phyloP scores from a whole-genome alignment of 345 rosid genomes.

The Pugionium cornutum region DNA sequence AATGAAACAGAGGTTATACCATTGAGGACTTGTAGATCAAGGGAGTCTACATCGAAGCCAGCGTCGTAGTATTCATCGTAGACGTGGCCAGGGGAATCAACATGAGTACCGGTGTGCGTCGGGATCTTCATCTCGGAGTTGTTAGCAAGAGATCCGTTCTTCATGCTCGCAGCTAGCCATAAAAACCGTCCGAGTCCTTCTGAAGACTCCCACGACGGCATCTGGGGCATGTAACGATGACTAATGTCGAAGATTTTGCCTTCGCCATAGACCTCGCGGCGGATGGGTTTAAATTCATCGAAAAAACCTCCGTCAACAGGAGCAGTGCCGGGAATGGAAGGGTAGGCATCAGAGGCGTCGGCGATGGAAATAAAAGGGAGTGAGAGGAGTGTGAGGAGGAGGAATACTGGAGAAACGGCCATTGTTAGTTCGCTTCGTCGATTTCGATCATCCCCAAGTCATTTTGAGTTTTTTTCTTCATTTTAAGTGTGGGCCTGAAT shows the following conservation, averaged over 20 bases:
- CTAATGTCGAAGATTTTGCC: conserved; percentile 77
- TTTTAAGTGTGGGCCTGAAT: conserved; percentile 7
- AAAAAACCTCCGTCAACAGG: conserved; percentile 26
- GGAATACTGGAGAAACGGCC: conserved; percentile 23
- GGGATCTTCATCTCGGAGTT: conserved; percentile 75
- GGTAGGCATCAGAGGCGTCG: conserved; percentile 38
- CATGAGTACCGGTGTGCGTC: conserved; percentile 84
- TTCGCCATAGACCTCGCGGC: conserved; percentile 72
- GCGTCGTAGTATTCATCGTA: conserved; percentile 77
- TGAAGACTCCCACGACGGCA: conserved; percentile 53
- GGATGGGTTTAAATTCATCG: conserved; percentile 49
- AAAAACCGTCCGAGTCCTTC: conserved; percentile 65
- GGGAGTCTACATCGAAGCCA: conserved; percentile 85
- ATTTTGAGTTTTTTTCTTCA: not conserved
- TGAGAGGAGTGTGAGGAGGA: conserved; percentile 34
- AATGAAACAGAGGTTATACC: conserved; percentile 37
- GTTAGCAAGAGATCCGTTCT: conserved; percentile 79
- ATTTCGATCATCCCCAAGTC: conserved; percentile 22
- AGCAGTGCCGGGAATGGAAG: conserved; percentile 41
- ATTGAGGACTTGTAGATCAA: conserved; percentile 66
- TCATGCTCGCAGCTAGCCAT: conserved; percentile 73
- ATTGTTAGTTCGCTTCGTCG: conserved; percentile 3
- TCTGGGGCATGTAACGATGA: conserved; percentile 55
- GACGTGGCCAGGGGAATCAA: conserved; percentile 87
- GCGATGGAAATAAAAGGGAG: conserved; percentile 19